phyloP scores from a whole-genome alignment of 78 protist species.

The Emiliania huxleyi region DNA sequence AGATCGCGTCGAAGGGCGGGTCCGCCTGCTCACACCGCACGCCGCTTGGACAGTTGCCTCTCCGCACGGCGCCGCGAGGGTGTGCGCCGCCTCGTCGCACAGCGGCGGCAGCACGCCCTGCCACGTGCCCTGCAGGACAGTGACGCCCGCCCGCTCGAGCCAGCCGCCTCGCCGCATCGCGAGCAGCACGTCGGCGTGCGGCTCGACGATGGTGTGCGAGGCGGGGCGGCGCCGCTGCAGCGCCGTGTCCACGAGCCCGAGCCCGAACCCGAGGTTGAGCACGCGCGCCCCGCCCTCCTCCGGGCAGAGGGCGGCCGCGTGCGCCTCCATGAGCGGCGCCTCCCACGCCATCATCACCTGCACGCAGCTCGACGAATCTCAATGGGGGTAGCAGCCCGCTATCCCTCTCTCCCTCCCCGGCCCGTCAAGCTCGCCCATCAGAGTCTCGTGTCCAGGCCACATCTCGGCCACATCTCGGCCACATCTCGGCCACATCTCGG shows the following conservation, averaged over 20 bases:
- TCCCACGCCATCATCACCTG: slow-evolving; percentile 61
- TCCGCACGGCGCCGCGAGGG: no score
- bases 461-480: no score
- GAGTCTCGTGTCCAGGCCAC: no score
- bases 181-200: slow-evolving; percentile 30
- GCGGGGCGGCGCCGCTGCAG: background rate
- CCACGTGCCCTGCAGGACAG: background rate
- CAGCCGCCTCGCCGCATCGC: background rate
- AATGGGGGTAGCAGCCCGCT: no score
- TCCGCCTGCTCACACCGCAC: no score
- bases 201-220: slow-evolving; percentile 45
- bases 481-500: no score
- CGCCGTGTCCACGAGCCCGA: slow-evolving; percentile 45
- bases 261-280: slow-evolving; percentile 46
- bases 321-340: slow-evolving; percentile 41
- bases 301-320: slow-evolving; percentile 35
- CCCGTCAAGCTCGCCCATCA: no score
- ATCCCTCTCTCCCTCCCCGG: no score
- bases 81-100: no score
- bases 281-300: background rate
- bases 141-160: background rate
- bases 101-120: slow-evolving; percentile 24
- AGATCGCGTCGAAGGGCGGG: slow-evolving; percentile 11
- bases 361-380: no score
- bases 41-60: no score